Base-by-base conservation (phyloP, 345 rosid genomes). In the Eucalyptus marginata region DNA sequence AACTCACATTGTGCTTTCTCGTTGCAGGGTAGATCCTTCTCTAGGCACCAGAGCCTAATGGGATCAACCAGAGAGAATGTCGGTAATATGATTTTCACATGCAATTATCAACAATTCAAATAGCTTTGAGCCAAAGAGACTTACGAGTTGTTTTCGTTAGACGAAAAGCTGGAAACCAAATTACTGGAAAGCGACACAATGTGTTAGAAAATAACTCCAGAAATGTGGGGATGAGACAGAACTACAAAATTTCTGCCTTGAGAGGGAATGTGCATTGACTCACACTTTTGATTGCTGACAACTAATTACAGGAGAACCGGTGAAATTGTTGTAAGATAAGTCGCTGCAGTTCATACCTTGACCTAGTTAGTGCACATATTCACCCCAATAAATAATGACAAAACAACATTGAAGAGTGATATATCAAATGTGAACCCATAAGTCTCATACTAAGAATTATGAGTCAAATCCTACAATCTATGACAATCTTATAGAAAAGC, bases 291-390 rank as follows among this genome's bases (percentile, higher is more conserved):
- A 71, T 84, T 90, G 92, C 58, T n/a, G 88, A 93, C 99, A 97
- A 89, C 94, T 89, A 29, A 13, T 0, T 36, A 83, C 2, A 89
- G 93, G 66, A 76, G 96, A 86, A 47, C 91, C 91, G 2, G 96
- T 94, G 91, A 98, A 98, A 88, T 94, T 96, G 95, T 97, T 98
- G 91, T 95, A 95, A 64, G 99, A 97, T 86, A 96, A 90, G 92
- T 97, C 99, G 13, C 99, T 97, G 95, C 87, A 29, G 56, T 24
- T 24, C 20, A 62, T 50, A 84, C 6, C 36, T 6, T 31, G 86
- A 81, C 52, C 52, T 44, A 46, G 54, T 56, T 80, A 50, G 71
- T 54, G 44, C 11, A 7, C 80, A 68, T 33, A 33, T 68, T 33
- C 25, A 68, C 80, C 44, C 24, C 46, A 2, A 1, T 5, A 9